Evolutionary conservation across 495 filamentous ascomycete genomes (phyloP), one percentile per base, ranked within the genome.

Genomic region (Penicillium diatomitis): DNA sequence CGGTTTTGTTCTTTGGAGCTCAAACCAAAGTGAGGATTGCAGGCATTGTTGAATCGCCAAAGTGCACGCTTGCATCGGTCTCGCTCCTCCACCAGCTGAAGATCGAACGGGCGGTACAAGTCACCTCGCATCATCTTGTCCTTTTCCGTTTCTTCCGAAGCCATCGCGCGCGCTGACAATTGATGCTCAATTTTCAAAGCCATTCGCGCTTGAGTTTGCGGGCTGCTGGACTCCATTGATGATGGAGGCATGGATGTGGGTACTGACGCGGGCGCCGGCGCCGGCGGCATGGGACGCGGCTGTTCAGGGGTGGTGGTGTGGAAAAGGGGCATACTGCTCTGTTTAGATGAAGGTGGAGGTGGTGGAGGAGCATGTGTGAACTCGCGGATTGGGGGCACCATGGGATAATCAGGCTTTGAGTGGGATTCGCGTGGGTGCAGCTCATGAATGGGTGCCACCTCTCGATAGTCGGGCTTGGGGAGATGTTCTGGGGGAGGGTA

Each of bases 71-170:
- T 89, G 70, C 92, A 98, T 52, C 82, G 73, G 57, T 96, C 86
- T 27, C 94, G 84, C 54, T 97, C 92, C 41, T 90, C 78, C 3
- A 89, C 77, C 6, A 98, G 77, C 52, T 88, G 83, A 38, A 81
- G 75, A 58, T 86, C 82, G 52, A 83, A 87, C 1, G 87, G 87
- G 42, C 81, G 81, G 62, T 90, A 97, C 7, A 81, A 75, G 29
- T 89, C 75, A n/a, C 89, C 88, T 38, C 72, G 75, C 3, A 95
- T 74, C 92, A 98, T 98, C 66, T 95, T 92, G 41, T 95, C 88
- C 64, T 92, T 96, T 63, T 96, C 88, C 0, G 83, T 85, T 32
- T 79, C 71, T n/a, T 70, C 71, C 9, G 41, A 52, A 12, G 66
- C 46, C 3, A 58, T 50, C 2, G 61, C 50, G 7, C 60, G 69